phyloP scores from a whole-genome alignment of 75 land plant genomes.

The Gnetum montanum region DNA sequence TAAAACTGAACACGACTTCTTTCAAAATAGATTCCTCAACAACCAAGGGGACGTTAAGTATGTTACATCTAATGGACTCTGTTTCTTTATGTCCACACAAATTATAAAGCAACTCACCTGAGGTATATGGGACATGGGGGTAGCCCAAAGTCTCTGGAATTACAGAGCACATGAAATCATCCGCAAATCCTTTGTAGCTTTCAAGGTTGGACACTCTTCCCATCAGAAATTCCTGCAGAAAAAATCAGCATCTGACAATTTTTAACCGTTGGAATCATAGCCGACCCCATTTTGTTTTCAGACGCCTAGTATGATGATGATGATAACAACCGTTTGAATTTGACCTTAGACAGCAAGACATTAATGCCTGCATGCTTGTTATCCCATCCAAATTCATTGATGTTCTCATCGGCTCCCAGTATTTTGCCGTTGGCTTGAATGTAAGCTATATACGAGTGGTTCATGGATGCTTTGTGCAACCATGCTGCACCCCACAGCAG shows the following conservation, averaged over 20 bases:
- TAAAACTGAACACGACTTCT: not conserved
- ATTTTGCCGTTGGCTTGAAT: slow-evolving; percentile 54
- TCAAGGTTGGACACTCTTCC: slow-evolving; percentile 44
- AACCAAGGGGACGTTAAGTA: too few relatives aligned
- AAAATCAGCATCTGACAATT: not conserved
- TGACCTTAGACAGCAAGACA: slow-evolving; percentile 74
- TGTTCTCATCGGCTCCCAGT: slow-evolving; percentile 57
- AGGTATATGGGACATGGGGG: slow-evolving; percentile 50
- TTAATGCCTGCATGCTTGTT: slow-evolving; percentile 97
- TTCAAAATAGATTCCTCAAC: not conserved
- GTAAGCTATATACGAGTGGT: slow-evolving; percentile 55
- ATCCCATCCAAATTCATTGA: slow-evolving; percentile 81
- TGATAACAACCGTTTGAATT: not conserved
- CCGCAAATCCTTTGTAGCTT: slow-evolving; percentile 42
- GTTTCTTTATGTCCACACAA: not conserved
- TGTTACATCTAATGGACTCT: too few relatives aligned
- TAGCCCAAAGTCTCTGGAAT: slow-evolving; percentile 40
- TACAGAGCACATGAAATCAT: slow-evolving; percentile 54
- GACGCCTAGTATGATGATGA: not conserved
- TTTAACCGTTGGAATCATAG: not conserved
- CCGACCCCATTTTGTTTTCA: not conserved
- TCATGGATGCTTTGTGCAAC: slow-evolving; percentile 76
- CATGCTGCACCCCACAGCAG: slow-evolving; percentile 93
- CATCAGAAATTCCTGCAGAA: slow-evolving; percentile 60
- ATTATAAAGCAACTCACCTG: slow-evolving; percentile 32